Percentiles rank a stretch among this genome's conserved stretches.
phyloP scores from a whole-genome alignment of 2,329 filamentous ascomycete species.

The Penicillium expansum region DNA sequence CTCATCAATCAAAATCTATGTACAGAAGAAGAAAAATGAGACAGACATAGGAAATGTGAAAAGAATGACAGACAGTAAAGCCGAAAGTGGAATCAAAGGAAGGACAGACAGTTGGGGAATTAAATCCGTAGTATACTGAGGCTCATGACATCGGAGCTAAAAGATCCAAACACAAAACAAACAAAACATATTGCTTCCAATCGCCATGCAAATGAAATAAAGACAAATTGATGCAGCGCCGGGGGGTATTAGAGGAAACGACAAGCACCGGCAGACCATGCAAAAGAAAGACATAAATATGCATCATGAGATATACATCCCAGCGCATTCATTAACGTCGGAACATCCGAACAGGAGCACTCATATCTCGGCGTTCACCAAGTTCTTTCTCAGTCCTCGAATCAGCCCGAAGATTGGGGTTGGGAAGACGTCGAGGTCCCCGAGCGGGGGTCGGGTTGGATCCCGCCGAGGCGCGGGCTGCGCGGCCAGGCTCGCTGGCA shows the following conservation, averaged over 20 bases:
- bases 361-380: slow-evolving; percentile 37
- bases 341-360: slow-evolving; percentile 38
- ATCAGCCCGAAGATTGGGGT: slow-evolving; percentile 34
- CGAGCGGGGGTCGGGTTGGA: slow-evolving; percentile 27
- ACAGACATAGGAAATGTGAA: slow-evolving; percentile 19
- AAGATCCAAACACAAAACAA: slow-evolving; percentile 5
- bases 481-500: slow-evolving; percentile 35
- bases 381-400: slow-evolving; percentile 28
- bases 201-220: slow-evolving; percentile 15
- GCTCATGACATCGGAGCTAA: slow-evolving; percentile 10
- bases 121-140: slow-evolving; percentile 4
- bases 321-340: slow-evolving; percentile 20
- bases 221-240: slow-evolving; percentile 21
- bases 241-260: slow-evolving; percentile 29
- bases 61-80: slow-evolving; percentile 1
- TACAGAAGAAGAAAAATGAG: slow-evolving; percentile 18
- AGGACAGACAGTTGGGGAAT: slow-evolving; percentile 1
- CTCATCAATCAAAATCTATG: neutral
- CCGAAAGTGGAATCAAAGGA: slow-evolving; percentile 4
- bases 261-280: slow-evolving; percentile 18
- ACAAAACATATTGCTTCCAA: slow-evolving; percentile 7
- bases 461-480: slow-evolving; percentile 26
- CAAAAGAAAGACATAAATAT: slow-evolving; percentile 12
- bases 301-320: neutral
- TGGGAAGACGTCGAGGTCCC: slow-evolving; percentile 33